phyloP scores from a whole-genome alignment of 352 stramenopile species.

The Phytophthora europaea region DNA sequence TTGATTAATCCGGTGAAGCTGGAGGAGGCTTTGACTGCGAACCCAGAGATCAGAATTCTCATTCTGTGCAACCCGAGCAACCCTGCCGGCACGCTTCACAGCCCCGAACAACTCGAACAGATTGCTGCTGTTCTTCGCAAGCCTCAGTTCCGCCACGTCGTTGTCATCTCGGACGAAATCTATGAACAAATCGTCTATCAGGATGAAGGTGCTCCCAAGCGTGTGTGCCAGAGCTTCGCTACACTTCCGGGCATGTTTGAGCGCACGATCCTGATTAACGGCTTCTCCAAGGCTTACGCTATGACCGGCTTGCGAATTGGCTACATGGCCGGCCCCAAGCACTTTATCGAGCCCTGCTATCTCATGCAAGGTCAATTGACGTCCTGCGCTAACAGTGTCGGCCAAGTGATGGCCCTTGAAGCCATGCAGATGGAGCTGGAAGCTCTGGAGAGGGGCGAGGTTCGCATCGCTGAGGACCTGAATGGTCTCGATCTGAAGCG shows the following conservation, averaged over 20 bases:
- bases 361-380: slow-evolving; percentile 97
- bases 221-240: slow-evolving; percentile 75
- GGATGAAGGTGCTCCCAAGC: slow-evolving; percentile 58
- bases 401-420: slow-evolving; percentile 92
- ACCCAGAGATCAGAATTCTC: slow-evolving; percentile 84
- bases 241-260: slow-evolving; percentile 86
- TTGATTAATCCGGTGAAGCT: slow-evolving; percentile 90
- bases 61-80: slow-evolving; percentile 98
- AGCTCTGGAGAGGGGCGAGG: slow-evolving; percentile 41
- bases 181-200: slow-evolving; percentile 97
- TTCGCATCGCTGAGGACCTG: slow-evolving; percentile 64
- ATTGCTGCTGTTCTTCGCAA: slow-evolving; percentile 68
- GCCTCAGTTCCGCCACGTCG: slow-evolving; percentile 74
- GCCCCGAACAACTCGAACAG: slow-evolving; percentile 53
- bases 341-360: slow-evolving; percentile 86
- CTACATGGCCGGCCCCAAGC: slow-evolving; percentile 84
- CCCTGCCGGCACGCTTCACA: slow-evolving; percentile 91
- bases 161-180: slow-evolving; percentile 96
- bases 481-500: slow-evolving; percentile 86
- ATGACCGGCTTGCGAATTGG: slow-evolving; percentile 97
- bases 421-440: slow-evolving; percentile 89
- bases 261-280: slow-evolving; percentile 96
- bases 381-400: slow-evolving; percentile 93
- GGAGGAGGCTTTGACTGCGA: slow-evolving; percentile 70
- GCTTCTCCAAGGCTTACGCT: slow-evolving; percentile 97